These are phyloP conservation scores for Cyclanthera cordifolia DNA, from an alignment of 306 rosid species.

Conservation along the genomic window DNA sequence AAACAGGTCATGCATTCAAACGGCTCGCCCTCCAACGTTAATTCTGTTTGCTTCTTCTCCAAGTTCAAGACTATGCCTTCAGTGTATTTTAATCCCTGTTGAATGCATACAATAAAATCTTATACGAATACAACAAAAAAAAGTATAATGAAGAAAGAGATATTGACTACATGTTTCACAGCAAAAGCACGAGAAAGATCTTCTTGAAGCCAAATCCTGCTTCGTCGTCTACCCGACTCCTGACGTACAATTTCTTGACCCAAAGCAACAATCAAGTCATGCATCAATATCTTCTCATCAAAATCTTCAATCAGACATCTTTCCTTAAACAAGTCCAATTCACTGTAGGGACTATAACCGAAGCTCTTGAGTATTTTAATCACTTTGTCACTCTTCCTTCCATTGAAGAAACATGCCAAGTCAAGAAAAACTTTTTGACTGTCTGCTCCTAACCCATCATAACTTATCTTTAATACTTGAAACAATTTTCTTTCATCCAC, in stretches of 20 bases:
- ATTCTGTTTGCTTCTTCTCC: neutral
- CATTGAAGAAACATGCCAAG: constrained; percentile 13
- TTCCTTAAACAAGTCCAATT: neutral
- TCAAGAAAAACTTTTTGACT: neutral
- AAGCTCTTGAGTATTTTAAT: neutral
- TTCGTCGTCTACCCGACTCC: neutral
- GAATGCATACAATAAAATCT: neutral
- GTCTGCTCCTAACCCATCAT: neutral
- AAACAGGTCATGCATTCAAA: neutral
- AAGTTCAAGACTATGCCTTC: constrained; percentile 3
- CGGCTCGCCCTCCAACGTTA: neutral
- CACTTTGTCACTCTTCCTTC: neutral
- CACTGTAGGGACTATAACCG: neutral
- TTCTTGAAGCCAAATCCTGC: constrained; percentile 11
- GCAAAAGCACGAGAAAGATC: neutral
- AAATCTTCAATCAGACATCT: neutral
- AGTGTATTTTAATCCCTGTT: neutral
- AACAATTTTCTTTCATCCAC: neutral
- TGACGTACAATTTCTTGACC: constrained; percentile 9
- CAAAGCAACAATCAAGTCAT: neutral
- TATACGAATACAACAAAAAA: neutral
- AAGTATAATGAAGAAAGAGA: neutral
- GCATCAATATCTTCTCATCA: constrained; percentile 10
- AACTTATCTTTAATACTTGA: constrained; percentile 3
- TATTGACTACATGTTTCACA: neutral